Base-by-base conservation (phyloP, 768 basidiomycete species). In the Mycena crocata region DNA sequence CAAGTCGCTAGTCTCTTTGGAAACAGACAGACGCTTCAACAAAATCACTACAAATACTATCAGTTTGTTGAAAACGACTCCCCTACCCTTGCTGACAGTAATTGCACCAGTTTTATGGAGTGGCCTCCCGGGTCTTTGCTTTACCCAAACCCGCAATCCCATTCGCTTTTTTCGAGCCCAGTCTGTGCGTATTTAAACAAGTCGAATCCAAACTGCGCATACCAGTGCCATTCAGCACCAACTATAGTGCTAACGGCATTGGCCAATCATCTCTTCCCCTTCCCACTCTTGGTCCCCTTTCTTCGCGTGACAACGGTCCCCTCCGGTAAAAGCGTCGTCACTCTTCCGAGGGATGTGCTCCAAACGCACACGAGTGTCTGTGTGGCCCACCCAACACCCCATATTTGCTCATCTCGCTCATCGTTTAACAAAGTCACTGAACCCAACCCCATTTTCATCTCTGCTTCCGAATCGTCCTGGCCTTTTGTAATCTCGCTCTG, bases 361-460 rank as follows among this genome's bases (percentile, higher is more conserved):
- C 68, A 70, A 0, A 70, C 68, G 35, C 68, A 70, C n/a, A 66
- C 19, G 10, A 70, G 51, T n/a, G 60, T 70, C 28, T 63, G 56
- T 13, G 1, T 6, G 1, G 17, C 60, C 68, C 68, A 70, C 26
- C 21, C 32, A 19, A 66, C 68, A 21, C 60, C 57, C 68, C 68
- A 70, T 19, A 70, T 70, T 30, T 70, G 64, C 46, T 70, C 68
- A 32, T 62, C 65, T 21, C 59, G 49, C 56, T 70, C 68, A 19
- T 66, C 60, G 32, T 70, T 70, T 51, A 70, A 45, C 28, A 70
- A 39, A 8, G 21, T 42, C 39, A 34, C 60, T 1, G 23, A 23
- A 42, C 56, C 50, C 19, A 4, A 12, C 19, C n/a, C 56, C 3
- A 19, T 3, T 39, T 10, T n/a, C 4, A 15, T 19, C 2, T 9